Conservation (phyloP, 2,329 filamentous ascomycete genomes). For the Dothistroma pini region DNA sequence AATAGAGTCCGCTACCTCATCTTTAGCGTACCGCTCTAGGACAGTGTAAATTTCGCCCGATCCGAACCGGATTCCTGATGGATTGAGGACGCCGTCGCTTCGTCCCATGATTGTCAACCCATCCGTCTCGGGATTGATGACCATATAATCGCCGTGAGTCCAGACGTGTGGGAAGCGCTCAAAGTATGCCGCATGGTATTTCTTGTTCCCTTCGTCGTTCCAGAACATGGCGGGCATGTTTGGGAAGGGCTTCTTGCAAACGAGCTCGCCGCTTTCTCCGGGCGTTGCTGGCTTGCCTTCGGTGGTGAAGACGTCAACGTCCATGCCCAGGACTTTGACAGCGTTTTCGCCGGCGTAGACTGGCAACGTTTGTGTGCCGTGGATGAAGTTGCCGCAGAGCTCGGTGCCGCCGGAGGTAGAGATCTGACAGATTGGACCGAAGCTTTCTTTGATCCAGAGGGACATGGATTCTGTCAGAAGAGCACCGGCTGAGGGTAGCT, state of each 20-base stretch:
- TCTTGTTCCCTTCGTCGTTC: slow-evolving; percentile 35
- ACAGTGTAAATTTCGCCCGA: too few species aligned
- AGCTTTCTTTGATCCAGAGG: slow-evolving; percentile 2
- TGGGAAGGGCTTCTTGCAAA: slow-evolving; percentile 63
- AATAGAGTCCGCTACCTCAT: too few species aligned
- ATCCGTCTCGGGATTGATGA: slow-evolving; percentile 62
- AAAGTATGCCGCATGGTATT: slow-evolving; percentile 43
- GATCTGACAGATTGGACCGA: slow-evolving; percentile 17
- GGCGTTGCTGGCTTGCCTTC: slow-evolving; percentile 50
- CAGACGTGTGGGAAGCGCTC: slow-evolving; percentile 55
- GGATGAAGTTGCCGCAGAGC: slow-evolving; percentile 60
- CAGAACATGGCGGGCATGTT: slow-evolving; percentile 59
- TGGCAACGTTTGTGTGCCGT: slow-evolving; percentile 64
- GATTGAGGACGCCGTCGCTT: too few species aligned
- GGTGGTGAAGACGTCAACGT: slow-evolving; percentile 57
- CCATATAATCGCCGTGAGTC: slow-evolving; percentile 77
- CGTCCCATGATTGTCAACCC: slow-evolving; percentile 30
- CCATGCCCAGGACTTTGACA: slow-evolving; percentile 49
- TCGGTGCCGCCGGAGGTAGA: slow-evolving; percentile 70
- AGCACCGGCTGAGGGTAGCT: slow-evolving; percentile 8
- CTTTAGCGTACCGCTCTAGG: too few species aligned
- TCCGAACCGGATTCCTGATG: too few species aligned
- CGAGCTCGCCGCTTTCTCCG: slow-evolving; percentile 69
- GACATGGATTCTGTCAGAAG: slow-evolving; percentile 4
- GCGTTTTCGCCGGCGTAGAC: slow-evolving; percentile 57